phyloP scores from a whole-genome alignment of 441 rosid genomes.

The Gossypium davidsonii region DNA sequence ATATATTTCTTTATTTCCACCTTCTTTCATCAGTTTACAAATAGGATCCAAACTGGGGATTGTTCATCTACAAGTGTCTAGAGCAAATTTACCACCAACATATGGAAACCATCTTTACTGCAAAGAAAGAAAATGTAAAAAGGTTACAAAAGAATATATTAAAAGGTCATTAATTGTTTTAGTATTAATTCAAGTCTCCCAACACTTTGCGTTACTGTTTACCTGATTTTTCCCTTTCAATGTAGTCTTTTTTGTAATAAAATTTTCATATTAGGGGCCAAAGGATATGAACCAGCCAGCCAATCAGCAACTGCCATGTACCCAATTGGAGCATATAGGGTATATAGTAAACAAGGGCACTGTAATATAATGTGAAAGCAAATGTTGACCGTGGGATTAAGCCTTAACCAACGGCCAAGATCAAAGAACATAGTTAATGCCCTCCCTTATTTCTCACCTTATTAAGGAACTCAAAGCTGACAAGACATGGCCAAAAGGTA shows the following conservation, averaged over 20 bases:
- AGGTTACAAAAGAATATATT: neutral
- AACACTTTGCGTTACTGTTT: neutral
- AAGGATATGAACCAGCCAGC: neutral
- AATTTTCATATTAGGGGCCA: neutral
- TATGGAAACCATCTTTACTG: neutral
- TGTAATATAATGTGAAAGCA: neutral
- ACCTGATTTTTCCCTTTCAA: neutral
- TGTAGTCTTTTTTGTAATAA: too few relatives aligned
- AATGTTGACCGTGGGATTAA: constrained; percentile 25
- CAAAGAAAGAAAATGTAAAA: neutral
- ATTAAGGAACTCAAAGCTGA: constrained; percentile 18
- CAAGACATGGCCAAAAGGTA: neutral
- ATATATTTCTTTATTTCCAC: neutral
- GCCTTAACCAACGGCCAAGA: constrained; percentile 24
- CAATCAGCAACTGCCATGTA: neutral
- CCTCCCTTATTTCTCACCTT: constrained; percentile 6
- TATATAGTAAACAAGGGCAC: neutral
- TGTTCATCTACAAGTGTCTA: neutral
- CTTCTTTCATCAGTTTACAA: neutral
- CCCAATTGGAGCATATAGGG: neutral
- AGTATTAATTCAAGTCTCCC: neutral
- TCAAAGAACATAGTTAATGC: constrained; percentile 14
- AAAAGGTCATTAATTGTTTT: neutral
- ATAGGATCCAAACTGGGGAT: neutral
- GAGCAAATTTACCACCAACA: too few relatives aligned